Base-by-base conservation (phyloP, 805 yeast genomes). In the Candida rishiriensis region DNA sequence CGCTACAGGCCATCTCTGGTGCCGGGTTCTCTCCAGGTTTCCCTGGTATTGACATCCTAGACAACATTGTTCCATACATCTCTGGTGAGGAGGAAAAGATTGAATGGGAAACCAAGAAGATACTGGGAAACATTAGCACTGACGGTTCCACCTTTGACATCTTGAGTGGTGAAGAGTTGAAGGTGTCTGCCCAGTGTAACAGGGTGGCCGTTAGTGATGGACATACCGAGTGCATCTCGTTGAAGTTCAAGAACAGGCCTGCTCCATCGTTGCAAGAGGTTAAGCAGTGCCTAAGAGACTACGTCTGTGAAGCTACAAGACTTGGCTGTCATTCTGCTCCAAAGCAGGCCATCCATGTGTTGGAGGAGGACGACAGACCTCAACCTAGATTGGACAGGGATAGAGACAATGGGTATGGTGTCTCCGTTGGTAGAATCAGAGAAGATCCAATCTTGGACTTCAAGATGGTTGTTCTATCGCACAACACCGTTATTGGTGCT, bases 1-100 rank as follows among this genome's bases (percentile, higher is more conserved):
- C 99, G 13, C 68, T 93, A 66, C 99, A 93, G 67, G 99, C 99
- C 33, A 88, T 93, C 52, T 90, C 98, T 3, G 99, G 99, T 56
- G 99, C 96, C 17, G 99, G 99, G 3, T 93, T 87, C 65, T 86
- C 96, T 10, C 99, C 99, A 40, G 99, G 99, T 65, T 96, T 90
- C 44, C 81, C 96, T 17, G 93, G 95, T 52, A 90, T 93, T 67
- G 98, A 93, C 62, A 81, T 91, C 43, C 75, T 93, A 57, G 99
- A 93, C 69, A 93, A 93, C 70, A 77, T 93, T 54, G 88, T 93
- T 44, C 99, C 99, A 35, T 93, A 72, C 75, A 93, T 93, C 61
- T 75, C 89, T 52, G 97, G 98, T 38, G 99, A 93, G 70, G 99
- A 93, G 71, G 99, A 93, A 56, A 93, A 93, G 71, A 88, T 93